Percentiles rank a stretch among this genome's conserved stretches.
Evolutionary conservation across 2,329 filamentous ascomycete genomes (phyloP).

Genomic region (Leptosphaerulina australis): DNA sequence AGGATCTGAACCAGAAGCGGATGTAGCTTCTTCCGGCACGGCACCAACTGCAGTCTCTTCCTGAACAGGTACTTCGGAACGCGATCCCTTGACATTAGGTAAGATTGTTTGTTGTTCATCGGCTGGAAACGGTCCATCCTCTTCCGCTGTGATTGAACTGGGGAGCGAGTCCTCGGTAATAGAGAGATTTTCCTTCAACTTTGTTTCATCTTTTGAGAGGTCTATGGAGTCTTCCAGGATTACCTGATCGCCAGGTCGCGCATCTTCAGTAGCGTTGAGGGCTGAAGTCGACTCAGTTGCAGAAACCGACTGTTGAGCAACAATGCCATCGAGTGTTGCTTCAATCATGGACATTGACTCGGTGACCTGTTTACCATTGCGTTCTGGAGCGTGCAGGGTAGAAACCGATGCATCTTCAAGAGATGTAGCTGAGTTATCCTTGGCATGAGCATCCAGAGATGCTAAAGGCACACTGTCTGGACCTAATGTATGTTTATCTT

Average conservation of each 20-base stretch:
- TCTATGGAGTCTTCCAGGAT: neutral
- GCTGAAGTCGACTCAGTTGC: neutral
- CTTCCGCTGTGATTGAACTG: slow-evolving; percentile 1
- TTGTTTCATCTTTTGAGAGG: slow-evolving; percentile 12
- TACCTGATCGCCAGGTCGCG: neutral
- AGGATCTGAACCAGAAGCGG: neutral
- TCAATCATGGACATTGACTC: neutral
- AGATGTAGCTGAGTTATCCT: slow-evolving; percentile 4
- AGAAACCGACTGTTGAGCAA: neutral
- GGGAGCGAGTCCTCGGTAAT: slow-evolving; percentile 6
- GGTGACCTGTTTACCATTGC: slow-evolving; percentile 25
- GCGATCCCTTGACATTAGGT: neutral
- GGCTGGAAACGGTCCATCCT: neutral
- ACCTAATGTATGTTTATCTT: slow-evolving; percentile 22
- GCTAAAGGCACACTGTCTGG: slow-evolving; percentile 17
- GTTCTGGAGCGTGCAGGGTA: slow-evolving; percentile 19
- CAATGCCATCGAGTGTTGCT: neutral
- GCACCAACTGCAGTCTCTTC: neutral
- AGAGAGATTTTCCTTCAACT: slow-evolving; percentile 10
- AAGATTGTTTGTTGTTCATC: neutral
- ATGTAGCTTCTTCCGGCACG: neutral
- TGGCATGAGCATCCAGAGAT: slow-evolving; percentile 4
- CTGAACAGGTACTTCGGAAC: neutral
- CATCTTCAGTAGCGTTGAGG: neutral
- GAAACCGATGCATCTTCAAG: neutral